Evolutionary conservation across 2,329 filamentous ascomycete species (phyloP), one percentile per base, ranked within the genome.

Genomic region (Pseudogymnoascus sp.): DNA sequence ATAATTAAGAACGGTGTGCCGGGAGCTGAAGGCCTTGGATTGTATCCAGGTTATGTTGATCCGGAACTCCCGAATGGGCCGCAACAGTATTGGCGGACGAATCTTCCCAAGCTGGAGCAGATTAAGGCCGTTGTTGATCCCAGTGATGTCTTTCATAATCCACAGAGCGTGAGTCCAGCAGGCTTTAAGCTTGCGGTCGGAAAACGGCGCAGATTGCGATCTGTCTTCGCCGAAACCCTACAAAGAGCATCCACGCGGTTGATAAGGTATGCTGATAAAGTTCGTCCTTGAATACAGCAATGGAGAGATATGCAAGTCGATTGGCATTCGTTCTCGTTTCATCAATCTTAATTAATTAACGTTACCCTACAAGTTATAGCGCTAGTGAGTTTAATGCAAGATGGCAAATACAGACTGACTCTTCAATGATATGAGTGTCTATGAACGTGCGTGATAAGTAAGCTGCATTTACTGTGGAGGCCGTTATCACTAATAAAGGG

Each of bases 1-100:
- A 74, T 67, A 29, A 76, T 83, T 37, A 69, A 70, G 36, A 67
- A 67, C 4, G 71, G 75, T 4, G 74, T 76, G 9, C 70, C 74
- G 1, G 70, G 73, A 2, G 45, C 18, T 3, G 74, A 74, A 0
- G 71, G 77, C 21, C 63, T 70, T 52, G 80, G 80, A 9, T 80
- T 82, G 0, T 88, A 88, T 70, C 79, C 85, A 0, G 85, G 85
- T 1, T 88, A 87, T 65, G 80, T 88, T 2, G 84, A 87, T 68
- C 45, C 45, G 8, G 45, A 55, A 33, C 45, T 55, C 78, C 78
- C 77, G 7, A 80, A 83, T 67, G 66, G 73, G 60, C 75, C 77
- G 7, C 45, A 33, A 4, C 45, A 55, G 27, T 86, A 86, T 68
- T 87, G 82, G 82, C 79, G 79, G 0, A 66, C 74, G 0, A 84